Evolutionary conservation across 441 rosid genomes (phyloP).

Genomic region (Bruguiera hainesii): DNA sequence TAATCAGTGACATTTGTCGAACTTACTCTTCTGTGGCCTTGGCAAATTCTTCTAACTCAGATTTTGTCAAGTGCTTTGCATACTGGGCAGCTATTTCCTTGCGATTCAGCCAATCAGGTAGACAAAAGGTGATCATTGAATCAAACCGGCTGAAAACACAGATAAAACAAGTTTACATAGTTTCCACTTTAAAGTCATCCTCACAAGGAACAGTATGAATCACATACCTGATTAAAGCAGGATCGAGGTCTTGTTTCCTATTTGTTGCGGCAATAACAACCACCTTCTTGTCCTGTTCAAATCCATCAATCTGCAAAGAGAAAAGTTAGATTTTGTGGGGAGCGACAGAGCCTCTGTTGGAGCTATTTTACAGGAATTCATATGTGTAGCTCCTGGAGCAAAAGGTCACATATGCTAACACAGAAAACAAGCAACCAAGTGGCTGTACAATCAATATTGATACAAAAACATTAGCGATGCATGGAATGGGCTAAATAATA

Average conservation of each 20-base stretch:
- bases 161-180: not conserved
- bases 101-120: slow-evolving; percentile 72
- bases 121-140: slow-evolving; percentile 69
- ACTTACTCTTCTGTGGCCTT: slow-evolving; percentile 56
- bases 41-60: slow-evolving; percentile 68
- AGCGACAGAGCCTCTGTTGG: not conserved
- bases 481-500: not conserved
- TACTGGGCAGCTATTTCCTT: slow-evolving; percentile 72
- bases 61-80: slow-evolving; percentile 74
- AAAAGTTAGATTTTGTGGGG: slow-evolving; percentile 5
- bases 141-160: slow-evolving; percentile 71
- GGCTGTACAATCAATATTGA: not conserved
- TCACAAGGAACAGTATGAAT: not conserved
- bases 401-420: not conserved
- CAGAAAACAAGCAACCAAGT: slow-evolving; percentile 3
- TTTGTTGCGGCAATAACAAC: slow-evolving; percentile 92
- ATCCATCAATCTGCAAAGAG: slow-evolving; percentile 75
- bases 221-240: slow-evolving; percentile 75
- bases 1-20: not conserved
- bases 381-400: not conserved
- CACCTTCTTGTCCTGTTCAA: slow-evolving; percentile 89
- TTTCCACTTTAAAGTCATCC: not conserved
- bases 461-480: not conserved
- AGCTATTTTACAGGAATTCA: too few relatives aligned
- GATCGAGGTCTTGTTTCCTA: slow-evolving; percentile 93